phyloP scores from a whole-genome alignment of 2,329 filamentous ascomycete genomes.

The Microsporum ferrugineum region DNA sequence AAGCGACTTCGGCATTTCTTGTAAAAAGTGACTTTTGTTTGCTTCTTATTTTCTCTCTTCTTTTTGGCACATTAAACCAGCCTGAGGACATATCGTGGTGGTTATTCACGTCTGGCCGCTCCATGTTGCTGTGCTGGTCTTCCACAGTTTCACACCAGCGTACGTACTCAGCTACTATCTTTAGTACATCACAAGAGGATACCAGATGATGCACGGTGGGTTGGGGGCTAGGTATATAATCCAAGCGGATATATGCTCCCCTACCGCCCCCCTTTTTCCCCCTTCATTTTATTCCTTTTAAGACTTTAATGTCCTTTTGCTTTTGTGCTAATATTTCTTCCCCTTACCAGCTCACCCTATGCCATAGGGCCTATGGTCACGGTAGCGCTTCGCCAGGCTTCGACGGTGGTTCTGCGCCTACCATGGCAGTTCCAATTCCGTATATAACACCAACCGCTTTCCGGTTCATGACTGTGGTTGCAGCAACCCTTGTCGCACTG shows the following conservation, averaged over 20 bases:
- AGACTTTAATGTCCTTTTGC: neutral
- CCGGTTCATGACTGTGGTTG: constrained; percentile 70
- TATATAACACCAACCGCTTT: constrained; percentile 25
- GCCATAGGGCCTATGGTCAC: neutral
- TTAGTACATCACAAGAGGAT: constrained; percentile 2
- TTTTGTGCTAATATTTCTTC: neutral
- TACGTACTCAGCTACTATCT: neutral
- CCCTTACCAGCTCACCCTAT: neutral
- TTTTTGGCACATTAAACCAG: neutral
- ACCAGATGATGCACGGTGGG: neutral
- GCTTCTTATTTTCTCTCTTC: neutral
- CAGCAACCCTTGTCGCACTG: constrained; percentile 71
- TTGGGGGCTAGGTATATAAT: neutral
- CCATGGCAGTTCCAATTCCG: neutral
- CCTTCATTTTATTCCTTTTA: neutral
- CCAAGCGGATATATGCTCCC: neutral
- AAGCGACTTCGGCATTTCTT: neutral
- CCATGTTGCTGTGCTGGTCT: neutral
- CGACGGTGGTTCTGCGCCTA: neutral
- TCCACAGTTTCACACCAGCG: neutral
- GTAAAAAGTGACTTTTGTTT: neutral
- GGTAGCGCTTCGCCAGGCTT: neutral
- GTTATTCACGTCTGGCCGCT: neutral
- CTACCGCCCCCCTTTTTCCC: neutral
- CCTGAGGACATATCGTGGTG: neutral